These are phyloP conservation scores for Colletotrichum costaricense DNA, from an alignment of 2,329 filamentous ascomycete species.

Conservation along the genomic window DNA sequence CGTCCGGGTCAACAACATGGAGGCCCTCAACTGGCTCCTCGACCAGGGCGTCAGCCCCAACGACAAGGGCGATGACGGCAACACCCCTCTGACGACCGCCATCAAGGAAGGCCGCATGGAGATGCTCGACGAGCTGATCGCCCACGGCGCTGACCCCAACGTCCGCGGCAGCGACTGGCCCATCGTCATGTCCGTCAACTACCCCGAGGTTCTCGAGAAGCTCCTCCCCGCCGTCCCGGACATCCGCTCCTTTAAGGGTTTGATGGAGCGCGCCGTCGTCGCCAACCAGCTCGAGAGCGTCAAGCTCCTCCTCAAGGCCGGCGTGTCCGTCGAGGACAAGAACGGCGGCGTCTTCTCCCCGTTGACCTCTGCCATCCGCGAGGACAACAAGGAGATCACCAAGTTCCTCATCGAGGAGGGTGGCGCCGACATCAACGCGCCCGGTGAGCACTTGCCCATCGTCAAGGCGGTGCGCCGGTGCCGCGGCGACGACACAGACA, in stretches of 20 bases:
- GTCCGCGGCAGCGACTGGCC: constrained; percentile 77
- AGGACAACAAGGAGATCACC: constrained; percentile 71
- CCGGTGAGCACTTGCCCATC: constrained; percentile 77
- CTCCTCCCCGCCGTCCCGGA: constrained; percentile 68
- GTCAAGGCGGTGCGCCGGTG: constrained; percentile 75
- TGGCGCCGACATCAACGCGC: constrained; percentile 72
- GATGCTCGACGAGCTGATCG: constrained; percentile 68
- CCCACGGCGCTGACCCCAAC: constrained; percentile 70
- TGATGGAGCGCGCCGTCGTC: constrained; percentile 75
- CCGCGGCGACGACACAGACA: constrained; percentile 65
- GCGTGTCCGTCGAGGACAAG: constrained; percentile 76
- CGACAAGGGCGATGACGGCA: constrained; percentile 65
- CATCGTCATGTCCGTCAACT: constrained; percentile 74
- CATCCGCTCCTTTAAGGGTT: constrained; percentile 72
- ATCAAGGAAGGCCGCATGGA: constrained; percentile 70
- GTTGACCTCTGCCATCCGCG: constrained; percentile 74
- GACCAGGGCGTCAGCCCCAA: constrained; percentile 71
- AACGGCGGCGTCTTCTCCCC: constrained; percentile 80
- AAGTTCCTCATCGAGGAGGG: constrained; percentile 70
- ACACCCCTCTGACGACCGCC: constrained; percentile 73
- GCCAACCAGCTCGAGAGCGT: constrained; percentile 75
- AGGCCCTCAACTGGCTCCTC: constrained; percentile 70
- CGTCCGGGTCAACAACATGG: constrained; percentile 69
- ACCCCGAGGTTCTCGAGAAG: constrained; percentile 68
- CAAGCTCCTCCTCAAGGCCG: constrained; percentile 72